phyloP scores from a whole-genome alignment of 139 green algal species.

The Ulvella scutata region DNA sequence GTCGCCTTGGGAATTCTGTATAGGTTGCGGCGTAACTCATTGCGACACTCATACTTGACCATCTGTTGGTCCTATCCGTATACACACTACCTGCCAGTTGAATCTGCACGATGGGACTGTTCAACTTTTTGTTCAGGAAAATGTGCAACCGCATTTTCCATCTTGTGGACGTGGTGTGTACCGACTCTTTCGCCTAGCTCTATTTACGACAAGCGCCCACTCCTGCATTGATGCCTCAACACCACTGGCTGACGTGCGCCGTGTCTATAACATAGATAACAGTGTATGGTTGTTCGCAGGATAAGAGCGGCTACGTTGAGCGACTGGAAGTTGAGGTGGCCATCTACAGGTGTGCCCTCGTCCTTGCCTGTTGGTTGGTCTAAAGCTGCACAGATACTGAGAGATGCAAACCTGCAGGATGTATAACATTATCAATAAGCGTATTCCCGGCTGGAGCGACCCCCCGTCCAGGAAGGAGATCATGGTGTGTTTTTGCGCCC shows the following conservation, averaged over 20 bases:
- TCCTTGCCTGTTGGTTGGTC: background rate
- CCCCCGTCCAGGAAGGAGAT: background rate
- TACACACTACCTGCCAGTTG: no score
- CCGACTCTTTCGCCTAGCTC: no score
- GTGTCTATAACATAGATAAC: no score
- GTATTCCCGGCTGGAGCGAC: background rate
- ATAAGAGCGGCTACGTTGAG: background rate
- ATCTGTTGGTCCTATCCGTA: no score
- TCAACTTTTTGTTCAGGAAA: constrained; percentile 1
- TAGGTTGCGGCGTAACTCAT: no score
- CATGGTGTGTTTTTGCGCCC: background rate
- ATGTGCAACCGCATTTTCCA: constrained; percentile 2
- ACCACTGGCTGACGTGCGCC: no score
- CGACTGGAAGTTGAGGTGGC: background rate
- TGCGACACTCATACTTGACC: no score
- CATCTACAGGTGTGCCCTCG: background rate
- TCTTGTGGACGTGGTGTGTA: background rate
- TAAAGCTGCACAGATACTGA: background rate
- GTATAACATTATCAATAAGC: constrained; percentile 1
- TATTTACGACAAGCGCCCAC: no score
- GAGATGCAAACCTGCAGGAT: background rate
- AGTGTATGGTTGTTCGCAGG: no score
- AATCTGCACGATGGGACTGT: background rate
- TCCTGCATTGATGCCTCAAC: no score
- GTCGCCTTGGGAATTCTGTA: no score